Evolutionary conservation across 2,329 filamentous ascomycete genomes (phyloP), one percentile per base, ranked within the genome.

Genomic region (Aspergillus pseudotamarii): DNA sequence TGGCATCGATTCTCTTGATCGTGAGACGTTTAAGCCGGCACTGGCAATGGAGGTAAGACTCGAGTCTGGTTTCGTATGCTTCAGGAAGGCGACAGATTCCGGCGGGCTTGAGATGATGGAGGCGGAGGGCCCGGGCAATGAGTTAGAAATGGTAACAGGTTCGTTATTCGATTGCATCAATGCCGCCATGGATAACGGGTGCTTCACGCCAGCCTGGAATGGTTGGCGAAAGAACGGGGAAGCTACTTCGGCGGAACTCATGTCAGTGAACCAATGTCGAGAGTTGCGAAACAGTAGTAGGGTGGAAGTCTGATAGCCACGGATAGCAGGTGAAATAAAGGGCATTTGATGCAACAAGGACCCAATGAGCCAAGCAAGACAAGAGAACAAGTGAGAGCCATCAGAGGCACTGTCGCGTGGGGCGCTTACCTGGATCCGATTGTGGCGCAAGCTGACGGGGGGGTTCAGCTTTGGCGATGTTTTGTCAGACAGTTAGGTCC

Each of bases 401-500:
- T 60, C 30, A 64, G 65, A 68, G 64, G 67, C 63, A 65, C 63
- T 64, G 72, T 72, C 70, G 72, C 75, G 75, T 76, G 73, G 74
- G 75, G 73, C 72, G 75, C 73, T 75, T 70, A 76, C 75, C 73
- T 74, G 70, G 71, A 73, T 70, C 71, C 71, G 71, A 79, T 76
- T 79, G 78, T 80, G 78, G 78, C 78, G 78, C 78, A 80, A 80
- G 78, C 77, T 80, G 77, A 79, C 71, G 23, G 71, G 46, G 26
- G 73, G 67, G 68, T 75, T 78, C 76, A 78, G 76, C 75, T 76
- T 67, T 74, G 69, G 64, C 66, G 63, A 65, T 51, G 59, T 63
- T 61, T 68, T 68, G 66, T 68, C 61, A 68, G 65, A 64, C 57
- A 58, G 56, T 59, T 55, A 46, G 38, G 58, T 57, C 34, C 60